These are phyloP conservation scores for Stylosanthes scabra DNA, from an alignment of 331 rosid species.

Conservation along the genomic window DNA sequence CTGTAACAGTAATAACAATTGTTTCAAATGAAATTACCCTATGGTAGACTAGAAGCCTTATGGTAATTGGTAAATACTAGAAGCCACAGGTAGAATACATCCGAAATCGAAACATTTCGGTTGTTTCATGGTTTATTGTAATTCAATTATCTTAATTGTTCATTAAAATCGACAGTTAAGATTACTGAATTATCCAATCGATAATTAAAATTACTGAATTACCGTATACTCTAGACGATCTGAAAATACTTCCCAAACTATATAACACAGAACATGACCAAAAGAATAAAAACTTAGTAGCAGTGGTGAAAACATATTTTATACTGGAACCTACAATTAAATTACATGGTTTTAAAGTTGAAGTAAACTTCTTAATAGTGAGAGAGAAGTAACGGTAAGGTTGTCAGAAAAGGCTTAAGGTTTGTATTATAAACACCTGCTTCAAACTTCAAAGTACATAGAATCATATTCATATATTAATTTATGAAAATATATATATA, in stretches of 20 bases:
- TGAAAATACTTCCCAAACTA: no score
- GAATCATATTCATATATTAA: neutral
- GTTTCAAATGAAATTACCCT: neutral
- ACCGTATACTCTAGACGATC: no score
- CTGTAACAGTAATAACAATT: neutral
- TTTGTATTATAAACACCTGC: constrained; percentile 8
- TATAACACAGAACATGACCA: no score
- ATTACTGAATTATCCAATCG: no score
- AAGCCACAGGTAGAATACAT: constrained; percentile 24
- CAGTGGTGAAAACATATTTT: neutral
- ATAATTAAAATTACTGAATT: no score
- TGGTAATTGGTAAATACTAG: neutral
- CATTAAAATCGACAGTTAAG: no score
- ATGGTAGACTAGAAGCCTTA: neutral
- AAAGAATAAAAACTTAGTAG: no score
- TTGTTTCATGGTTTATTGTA: no score
- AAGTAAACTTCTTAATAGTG: no score
- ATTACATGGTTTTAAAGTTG: constrained; percentile 7
- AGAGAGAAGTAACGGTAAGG: constrained; percentile 7
- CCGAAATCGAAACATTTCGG: neutral
- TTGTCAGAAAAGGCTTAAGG: constrained; percentile 14
- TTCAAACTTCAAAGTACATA: constrained; percentile 35
- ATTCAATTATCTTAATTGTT: no score
- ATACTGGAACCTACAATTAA: constrained; percentile 9
- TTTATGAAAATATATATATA: constrained; percentile 19